Evolutionary conservation across 2,329 filamentous ascomycete species (phyloP).

Genomic region (Myotisia sp.): DNA sequence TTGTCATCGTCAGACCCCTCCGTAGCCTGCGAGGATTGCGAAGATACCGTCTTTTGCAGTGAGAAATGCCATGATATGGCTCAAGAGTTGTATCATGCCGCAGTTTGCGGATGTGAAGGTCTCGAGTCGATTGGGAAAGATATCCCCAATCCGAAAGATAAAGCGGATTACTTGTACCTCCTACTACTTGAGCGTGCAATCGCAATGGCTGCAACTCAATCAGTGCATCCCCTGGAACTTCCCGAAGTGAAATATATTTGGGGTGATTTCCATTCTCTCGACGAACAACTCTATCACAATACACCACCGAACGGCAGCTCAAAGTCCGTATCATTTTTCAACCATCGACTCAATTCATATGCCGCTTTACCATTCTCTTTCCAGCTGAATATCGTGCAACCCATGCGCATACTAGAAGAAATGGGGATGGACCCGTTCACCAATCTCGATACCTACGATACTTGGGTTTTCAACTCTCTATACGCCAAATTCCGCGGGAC

Average conservation of each 20-base stretch:
- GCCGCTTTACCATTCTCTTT: conserved; percentile 47
- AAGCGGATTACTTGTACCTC: conserved; percentile 46
- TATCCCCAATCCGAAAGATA: conserved; percentile 41
- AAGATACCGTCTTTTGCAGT: conserved; percentile 48
- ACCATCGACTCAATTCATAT: conserved; percentile 17
- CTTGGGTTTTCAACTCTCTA: conserved; percentile 67
- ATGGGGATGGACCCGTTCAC: conserved; percentile 49
- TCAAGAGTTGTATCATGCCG: conserved; percentile 42
- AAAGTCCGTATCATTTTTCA: conserved; percentile 12
- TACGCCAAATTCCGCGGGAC: conserved; percentile 89
- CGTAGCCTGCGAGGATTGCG: conserved; percentile 40
- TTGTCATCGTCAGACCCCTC: conserved; percentile 29
- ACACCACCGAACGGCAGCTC: conserved; percentile 5
- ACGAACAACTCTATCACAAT: conserved; percentile 8
- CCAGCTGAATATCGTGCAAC: conserved; percentile 43
- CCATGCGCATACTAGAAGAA: conserved; percentile 47
- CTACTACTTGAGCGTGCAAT: conserved; percentile 45
- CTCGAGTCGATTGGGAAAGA: conserved; percentile 46
- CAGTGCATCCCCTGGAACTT: conserved; percentile 44
- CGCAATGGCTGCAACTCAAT: conserved; percentile 47
- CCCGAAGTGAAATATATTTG: conserved; percentile 50
- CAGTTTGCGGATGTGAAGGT: conserved; percentile 40
- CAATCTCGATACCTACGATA: conserved; percentile 29
- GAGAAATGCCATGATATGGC: conserved; percentile 42
- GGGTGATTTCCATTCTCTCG: conserved; percentile 44